Base-by-base conservation (phyloP, 495 filamentous ascomycete genomes). In the Rostrohypoxylon terebratum region DNA sequence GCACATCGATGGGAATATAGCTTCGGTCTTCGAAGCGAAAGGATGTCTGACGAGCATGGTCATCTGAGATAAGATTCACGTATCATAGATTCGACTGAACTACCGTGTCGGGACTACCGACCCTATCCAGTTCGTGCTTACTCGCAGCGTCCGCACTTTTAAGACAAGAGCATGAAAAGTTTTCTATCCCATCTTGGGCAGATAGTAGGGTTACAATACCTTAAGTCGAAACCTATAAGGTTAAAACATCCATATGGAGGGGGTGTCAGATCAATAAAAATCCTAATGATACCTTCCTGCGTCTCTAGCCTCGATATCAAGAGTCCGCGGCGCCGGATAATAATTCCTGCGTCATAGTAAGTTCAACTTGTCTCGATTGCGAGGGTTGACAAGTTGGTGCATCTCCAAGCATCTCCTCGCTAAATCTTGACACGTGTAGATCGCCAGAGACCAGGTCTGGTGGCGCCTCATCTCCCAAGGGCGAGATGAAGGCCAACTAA, bases 41-140 rank as follows among this genome's bases (percentile, higher is more conserved):
- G 65, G 53, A 64, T 59, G 59, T 28, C 40, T 25, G 63, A 45
- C 42, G 48, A 38, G 51, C 69, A 44, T 63, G 59, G 50, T 53
- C 69, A 28, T 72, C 51, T 51, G 48, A 68, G 70, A 65, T 73
- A 69, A 69, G 65, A 68, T 73, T 73, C 36, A 48, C 31, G 44
- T 16, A 63, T 68, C 34, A 38, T 3, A 66, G 45, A 36, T 60
- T 18, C 31, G 60, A 38, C 48, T 38, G 31, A 54, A 55, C 66
- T 50, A 40, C 31, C 31, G 58, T 61, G 14, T 62, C 44, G 50
- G 50, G 50, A 31, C 18, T 8, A 36, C 36, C 10, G 10, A 47
- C 31, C 47, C n/a, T 33, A 14, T 28, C 54, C 38, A 61, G 34
- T 40, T 42, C 34, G n/a, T 64, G 23, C 38, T 18, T 57, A 48